These are phyloP conservation scores for Cystofilobasidium bisporidii DNA, from an alignment of 768 basidiomycete genomes.

Conservation along the genomic window DNA sequence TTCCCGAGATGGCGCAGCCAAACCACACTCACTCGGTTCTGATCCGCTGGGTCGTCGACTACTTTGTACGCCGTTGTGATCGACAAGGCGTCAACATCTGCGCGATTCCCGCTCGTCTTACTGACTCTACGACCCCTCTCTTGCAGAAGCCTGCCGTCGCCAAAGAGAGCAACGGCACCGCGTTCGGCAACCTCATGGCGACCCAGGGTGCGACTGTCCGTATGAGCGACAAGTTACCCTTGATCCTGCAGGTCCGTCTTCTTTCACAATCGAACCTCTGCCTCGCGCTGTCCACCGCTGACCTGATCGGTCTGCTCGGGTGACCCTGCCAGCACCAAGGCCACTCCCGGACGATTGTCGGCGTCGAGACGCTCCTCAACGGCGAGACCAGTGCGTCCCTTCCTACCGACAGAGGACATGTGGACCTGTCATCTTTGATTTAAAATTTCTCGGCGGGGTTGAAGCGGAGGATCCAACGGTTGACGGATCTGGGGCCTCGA, in stretches of 20 bases:
- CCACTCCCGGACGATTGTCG: constrained; percentile 26
- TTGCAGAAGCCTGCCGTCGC: not conserved
- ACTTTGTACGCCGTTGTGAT: constrained; percentile 12
- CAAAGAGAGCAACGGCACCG: not conserved
- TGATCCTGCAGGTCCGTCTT: constrained; percentile 22
- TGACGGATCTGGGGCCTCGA: no score
- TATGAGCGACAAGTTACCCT: constrained; percentile 7
- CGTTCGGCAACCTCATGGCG: constrained; percentile 15
- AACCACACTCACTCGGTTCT: constrained; percentile 15
- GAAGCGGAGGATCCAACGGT: no score
- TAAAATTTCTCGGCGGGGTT: no score
- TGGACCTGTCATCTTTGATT: no score
- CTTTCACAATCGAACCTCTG: not conserved
- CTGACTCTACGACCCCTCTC: no score
- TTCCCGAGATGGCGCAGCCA: constrained; percentile 7
- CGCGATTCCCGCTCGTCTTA: no score
- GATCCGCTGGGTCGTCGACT: constrained; percentile 23
- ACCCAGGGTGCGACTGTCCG: constrained; percentile 9
- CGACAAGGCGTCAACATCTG: no score
- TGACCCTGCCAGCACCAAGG: constrained; percentile 23
- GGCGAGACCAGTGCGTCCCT: constrained; percentile 23
- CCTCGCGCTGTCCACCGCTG: not conserved
- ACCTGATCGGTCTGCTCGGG: not conserved
- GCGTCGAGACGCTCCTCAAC: constrained; percentile 12
- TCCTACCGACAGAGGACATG: not conserved